Base-by-base conservation (phyloP, 202 grass and related monocot genomes). In the Setaria italica region DNA sequence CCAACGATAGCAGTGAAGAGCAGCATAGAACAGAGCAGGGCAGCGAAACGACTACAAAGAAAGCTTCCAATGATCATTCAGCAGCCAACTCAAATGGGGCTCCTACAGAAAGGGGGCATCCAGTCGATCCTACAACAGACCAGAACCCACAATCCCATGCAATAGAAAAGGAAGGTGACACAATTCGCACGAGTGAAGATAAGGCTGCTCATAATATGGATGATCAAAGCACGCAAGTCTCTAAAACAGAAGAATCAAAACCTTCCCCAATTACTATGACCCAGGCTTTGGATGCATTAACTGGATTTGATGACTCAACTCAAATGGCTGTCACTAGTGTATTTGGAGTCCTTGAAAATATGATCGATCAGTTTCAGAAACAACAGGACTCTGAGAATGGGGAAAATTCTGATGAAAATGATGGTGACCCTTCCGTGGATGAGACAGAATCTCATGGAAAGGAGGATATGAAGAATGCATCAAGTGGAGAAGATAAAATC, bases 321-420 rank as follows among this genome's bases (percentile, higher is more conserved):
- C 96, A 98, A 85, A 85, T 98, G 88, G 93, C 95, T 76, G 96
- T 98, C 84, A 98, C 91, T 34, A 95, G 86, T 90, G 96, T 95
- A 46, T 98, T 98, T 75, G 96, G 96, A 77, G 93, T 95, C 77
- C 16, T 98, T 65, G 96, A 98, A 80, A 92, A 92, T 87, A 95
- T 98, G 90, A 95, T 98, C 35, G 93, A 95, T 54, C 93, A 91
- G 72, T 88, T 91, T 64, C 75, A 98, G 87, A 98, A 95, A 84
- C 89, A 84, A 58, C 64, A 79, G 20, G 90, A 83, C 46, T 78
- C 87, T 56, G 72, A 90, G 85, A 87, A 84, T 42, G 72, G 53
- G 68, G 85, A 77, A 46, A 81, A 58, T 55, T 51, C 82, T 69
- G 66, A 83, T 75, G 76, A 29, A 80, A 76, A 80, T 79, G 30